Conservation (phyloP, 495 filamentous ascomycete genomes). For the Hyaloscypha bicolor region DNA sequence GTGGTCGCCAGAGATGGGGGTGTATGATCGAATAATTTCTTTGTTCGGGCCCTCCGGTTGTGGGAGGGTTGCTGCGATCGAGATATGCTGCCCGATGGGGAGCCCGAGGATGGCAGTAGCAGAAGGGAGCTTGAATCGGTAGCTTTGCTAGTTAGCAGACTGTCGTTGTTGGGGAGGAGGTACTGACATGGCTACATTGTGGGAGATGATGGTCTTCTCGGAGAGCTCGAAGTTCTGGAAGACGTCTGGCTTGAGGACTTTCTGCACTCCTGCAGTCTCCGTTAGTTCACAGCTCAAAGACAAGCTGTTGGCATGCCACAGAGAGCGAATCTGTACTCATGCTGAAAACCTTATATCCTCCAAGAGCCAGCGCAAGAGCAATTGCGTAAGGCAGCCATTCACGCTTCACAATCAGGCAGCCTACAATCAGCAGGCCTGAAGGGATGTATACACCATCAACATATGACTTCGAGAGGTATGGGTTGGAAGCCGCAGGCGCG, state of each 20-base stretch:
- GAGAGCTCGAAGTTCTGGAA: slow-evolving; percentile 90
- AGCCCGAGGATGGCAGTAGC: slow-evolving; percentile 85
- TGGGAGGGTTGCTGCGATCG: slow-evolving; percentile 75
- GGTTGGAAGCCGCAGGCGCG: background rate
- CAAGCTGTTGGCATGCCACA: background rate
- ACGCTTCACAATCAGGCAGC: slow-evolving; percentile 72
- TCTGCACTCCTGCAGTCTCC: slow-evolving; percentile 59
- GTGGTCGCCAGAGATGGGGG: slow-evolving; percentile 90
- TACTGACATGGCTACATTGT: slow-evolving; percentile 90
- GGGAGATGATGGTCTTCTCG: slow-evolving; percentile 89
- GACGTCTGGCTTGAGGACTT: slow-evolving; percentile 80
- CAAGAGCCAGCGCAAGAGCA: slow-evolving; percentile 59
- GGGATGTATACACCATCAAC: slow-evolving; percentile 84
- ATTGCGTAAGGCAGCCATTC: slow-evolving; percentile 79
- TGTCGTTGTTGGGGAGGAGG: slow-evolving; percentile 9
- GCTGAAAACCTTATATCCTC: slow-evolving; percentile 63
- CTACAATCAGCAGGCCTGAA: slow-evolving; percentile 76
- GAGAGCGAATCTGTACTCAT: slow-evolving; percentile 50
- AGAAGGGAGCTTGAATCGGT: slow-evolving; percentile 84
- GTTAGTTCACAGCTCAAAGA: slow-evolving; percentile 10
- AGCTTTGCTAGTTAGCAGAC: slow-evolving; percentile 49
- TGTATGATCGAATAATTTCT: slow-evolving; percentile 94
- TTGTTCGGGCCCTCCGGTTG: slow-evolving; percentile 68
- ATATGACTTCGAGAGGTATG: slow-evolving; percentile 38
- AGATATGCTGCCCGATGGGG: slow-evolving; percentile 98